A percentile compares a stretch with the other conserved stretches of the same genome.
Evolutionary conservation across 371 early-diverging fungal genomes (phyloP).

Genomic region (Dichotomocladium elegans): DNA sequence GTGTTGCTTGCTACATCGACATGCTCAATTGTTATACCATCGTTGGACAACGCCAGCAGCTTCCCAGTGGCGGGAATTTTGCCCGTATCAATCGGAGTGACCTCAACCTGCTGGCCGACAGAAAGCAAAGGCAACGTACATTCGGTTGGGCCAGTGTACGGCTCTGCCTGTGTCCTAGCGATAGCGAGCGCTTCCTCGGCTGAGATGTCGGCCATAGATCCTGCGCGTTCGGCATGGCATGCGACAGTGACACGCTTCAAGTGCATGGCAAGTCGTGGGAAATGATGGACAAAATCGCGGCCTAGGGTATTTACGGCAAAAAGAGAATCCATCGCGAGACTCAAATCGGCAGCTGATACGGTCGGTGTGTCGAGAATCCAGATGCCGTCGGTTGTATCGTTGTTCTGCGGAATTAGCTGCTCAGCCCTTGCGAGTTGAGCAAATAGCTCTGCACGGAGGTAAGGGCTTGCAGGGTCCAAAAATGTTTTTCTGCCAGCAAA

Average conservation of each 20-base stretch:
- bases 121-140: slow-evolving; percentile 5
- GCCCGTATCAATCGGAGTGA: slow-evolving; percentile 48
- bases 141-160: background rate
- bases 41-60: slow-evolving; percentile 24
- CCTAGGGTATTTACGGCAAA: slow-evolving; percentile 17
- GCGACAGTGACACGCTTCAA: slow-evolving; percentile 20
- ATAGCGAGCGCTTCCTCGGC: slow-evolving; percentile 39
- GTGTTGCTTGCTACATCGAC: slow-evolving; percentile 11
- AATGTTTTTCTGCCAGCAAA: slow-evolving; percentile 6
- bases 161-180: slow-evolving; percentile 10
- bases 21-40: slow-evolving; percentile 30
- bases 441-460: background rate
- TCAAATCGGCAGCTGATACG: slow-evolving; percentile 31
- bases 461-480: background rate
- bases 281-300: slow-evolving; percentile 2
- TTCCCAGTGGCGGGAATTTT: slow-evolving; percentile 35
- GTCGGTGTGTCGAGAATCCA: slow-evolving; percentile 30
- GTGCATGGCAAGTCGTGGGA: slow-evolving; percentile 25
- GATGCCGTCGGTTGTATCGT: slow-evolving; percentile 6
- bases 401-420: background rate
- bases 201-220: slow-evolving; percentile 14
- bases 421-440: slow-evolving; percentile 5
- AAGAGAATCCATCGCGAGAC: slow-evolving; percentile 29
- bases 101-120: slow-evolving; percentile 35
- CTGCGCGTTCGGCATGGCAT: slow-evolving; percentile 11